These are phyloP conservation scores for Chimonanthus praecox DNA, from an alignment of 164 flowering plant genomes.

Conservation along the genomic window DNA sequence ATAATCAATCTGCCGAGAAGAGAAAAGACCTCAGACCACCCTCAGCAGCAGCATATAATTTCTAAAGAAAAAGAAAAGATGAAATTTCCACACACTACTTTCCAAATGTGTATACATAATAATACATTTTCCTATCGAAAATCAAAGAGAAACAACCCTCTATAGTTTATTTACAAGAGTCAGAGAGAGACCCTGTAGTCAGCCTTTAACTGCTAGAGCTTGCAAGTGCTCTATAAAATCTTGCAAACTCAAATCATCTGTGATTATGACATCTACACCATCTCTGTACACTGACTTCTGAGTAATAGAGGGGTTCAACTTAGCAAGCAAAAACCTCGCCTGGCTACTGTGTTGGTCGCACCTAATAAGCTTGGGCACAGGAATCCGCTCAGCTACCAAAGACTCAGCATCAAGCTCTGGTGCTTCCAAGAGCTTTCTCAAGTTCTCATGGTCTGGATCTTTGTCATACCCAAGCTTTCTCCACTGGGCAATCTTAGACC, in stretches of 20 bases:
- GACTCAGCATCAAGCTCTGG: conserved; percentile 76
- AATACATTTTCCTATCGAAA: neutral
- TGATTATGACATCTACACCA: conserved; percentile 64
- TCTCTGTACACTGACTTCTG: conserved; percentile 47
- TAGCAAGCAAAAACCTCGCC: conserved; percentile 92
- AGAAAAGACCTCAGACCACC: neutral
- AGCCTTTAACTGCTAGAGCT: conserved; percentile 73
- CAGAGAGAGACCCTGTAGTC: conserved; percentile 12
- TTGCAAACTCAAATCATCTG: conserved; percentile 90
- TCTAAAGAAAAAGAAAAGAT: neutral
- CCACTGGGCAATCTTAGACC: conserved; percentile 88
- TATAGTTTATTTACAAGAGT: neutral
- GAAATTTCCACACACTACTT: neutral
- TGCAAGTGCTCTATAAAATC: conserved; percentile 80
- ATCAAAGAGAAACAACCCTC: neutral
- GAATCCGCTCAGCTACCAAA: conserved; percentile 63
- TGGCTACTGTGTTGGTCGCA: conserved; percentile 92
- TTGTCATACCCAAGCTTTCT: conserved; percentile 66
- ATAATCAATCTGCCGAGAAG: neutral
- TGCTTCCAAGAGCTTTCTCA: conserved; percentile 77
- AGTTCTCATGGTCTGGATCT: conserved; percentile 70
- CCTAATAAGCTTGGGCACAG: conserved; percentile 65
- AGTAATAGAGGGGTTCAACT: conserved; percentile 84
- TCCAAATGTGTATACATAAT: neutral
- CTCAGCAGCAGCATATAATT: neutral